phyloP scores from a whole-genome alignment of 805 yeast species.

The Wickerhamiella dianesei region DNA sequence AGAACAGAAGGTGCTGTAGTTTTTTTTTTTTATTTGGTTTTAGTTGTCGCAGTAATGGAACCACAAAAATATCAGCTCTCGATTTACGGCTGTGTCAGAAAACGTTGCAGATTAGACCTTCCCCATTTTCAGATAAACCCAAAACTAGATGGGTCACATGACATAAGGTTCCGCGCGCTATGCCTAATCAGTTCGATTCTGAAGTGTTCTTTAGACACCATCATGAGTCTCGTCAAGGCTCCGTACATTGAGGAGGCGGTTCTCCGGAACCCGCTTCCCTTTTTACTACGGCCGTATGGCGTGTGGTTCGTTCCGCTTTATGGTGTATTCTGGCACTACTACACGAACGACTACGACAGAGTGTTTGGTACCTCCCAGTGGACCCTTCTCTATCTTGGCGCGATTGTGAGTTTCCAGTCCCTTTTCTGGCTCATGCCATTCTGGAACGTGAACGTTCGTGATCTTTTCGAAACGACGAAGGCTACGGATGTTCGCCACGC shows the following conservation, averaged over 20 bases:
- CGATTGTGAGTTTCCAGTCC: conserved; percentile 58
- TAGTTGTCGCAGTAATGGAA: no score
- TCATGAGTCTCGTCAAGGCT: conserved; percentile 27
- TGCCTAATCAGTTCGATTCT: background rate
- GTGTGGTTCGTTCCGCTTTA: conserved; percentile 72
- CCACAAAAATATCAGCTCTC: no score
- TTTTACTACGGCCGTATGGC: conserved; percentile 55
- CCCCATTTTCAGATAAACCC: no score
- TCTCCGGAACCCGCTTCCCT: conserved; percentile 56
- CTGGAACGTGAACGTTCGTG: conserved; percentile 68
- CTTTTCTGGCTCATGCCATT: conserved; percentile 82
- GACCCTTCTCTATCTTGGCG: conserved; percentile 79
- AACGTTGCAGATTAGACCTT: no score
- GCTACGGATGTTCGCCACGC: conserved; percentile 50
- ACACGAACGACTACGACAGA: conserved; percentile 54
- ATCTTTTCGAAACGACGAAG: conserved; percentile 50
- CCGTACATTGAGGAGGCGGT: conserved; percentile 60
- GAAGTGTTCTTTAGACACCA: background rate
- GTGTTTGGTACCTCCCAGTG: conserved; percentile 86
- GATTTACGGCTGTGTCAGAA: no score
- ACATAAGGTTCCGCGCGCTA: background rate
- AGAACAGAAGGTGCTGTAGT: no score
- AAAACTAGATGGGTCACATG: background rate
- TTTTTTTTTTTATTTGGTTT: no score
- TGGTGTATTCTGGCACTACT: conserved; percentile 57